These are phyloP conservation scores for Chlamydomonas incerta DNA, from an alignment of 139 green algal genomes.

Conservation along the genomic window DNA sequence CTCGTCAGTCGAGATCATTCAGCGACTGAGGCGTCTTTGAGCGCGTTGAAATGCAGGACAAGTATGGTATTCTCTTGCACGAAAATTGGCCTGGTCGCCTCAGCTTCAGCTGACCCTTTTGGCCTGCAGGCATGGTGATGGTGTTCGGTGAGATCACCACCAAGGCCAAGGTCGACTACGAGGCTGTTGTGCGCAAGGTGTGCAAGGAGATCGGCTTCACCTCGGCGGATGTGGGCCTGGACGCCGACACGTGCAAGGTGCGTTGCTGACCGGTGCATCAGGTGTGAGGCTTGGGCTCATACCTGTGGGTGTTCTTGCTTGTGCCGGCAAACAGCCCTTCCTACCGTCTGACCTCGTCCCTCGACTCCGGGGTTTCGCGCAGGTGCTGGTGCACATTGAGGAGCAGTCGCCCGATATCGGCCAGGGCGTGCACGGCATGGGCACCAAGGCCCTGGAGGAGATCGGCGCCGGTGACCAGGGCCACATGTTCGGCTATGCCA, in stretches of 20 bases:
- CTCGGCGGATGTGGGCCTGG: constrained; percentile 93
- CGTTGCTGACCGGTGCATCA: too few relatives aligned
- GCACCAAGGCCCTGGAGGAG: constrained; percentile 98
- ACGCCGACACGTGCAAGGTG: constrained; percentile 97
- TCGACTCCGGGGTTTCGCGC: too few relatives aligned
- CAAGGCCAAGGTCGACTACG: constrained; percentile 99
- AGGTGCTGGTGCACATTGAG: constrained; percentile 98
- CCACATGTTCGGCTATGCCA: constrained; percentile 99
- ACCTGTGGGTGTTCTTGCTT: not conserved
- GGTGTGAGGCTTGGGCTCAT: too few relatives aligned
- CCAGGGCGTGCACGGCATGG: constrained; percentile 98
- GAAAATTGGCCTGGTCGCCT: too few relatives aligned
- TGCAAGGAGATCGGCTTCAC: constrained; percentile 96
- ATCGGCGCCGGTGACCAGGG: constrained; percentile 99
- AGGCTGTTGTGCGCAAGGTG: constrained; percentile 84
- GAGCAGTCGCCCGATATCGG: constrained; percentile 99
- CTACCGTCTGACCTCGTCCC: too few relatives aligned
- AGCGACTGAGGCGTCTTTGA: too few relatives aligned
- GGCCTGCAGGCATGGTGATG: not conserved
- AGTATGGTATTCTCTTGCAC: too few relatives aligned
- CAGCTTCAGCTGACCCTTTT: too few relatives aligned
- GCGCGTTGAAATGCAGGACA: too few relatives aligned
- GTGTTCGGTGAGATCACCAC: constrained; percentile 99
- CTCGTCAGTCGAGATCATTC: too few relatives aligned
- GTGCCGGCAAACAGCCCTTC: too few relatives aligned